Percentiles rank a stretch among this genome's conserved stretches.
Evolutionary conservation across 2,329 filamentous ascomycete genomes (phyloP).

Genomic region (Talaromyces piceae): DNA sequence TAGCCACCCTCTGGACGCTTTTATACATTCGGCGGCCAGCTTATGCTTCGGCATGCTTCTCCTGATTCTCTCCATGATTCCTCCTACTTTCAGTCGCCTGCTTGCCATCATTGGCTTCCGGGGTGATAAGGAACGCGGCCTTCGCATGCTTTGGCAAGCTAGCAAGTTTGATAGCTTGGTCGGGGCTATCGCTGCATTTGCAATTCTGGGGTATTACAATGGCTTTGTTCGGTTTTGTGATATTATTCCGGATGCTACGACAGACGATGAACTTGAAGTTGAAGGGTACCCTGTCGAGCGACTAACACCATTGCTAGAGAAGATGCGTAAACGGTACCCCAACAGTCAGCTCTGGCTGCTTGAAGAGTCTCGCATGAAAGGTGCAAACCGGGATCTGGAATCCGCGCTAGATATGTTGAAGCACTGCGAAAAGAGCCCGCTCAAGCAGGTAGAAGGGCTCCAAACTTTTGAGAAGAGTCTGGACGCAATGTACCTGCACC

Average conservation of each 20-base stretch:
- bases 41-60: constrained; percentile 85
- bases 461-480: constrained; percentile 79
- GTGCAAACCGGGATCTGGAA: constrained; percentile 58
- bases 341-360: constrained; percentile 78
- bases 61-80: constrained; percentile 84
- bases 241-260: constrained; percentile 57
- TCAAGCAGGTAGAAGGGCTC: constrained; percentile 83
- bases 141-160: constrained; percentile 84
- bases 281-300: constrained; percentile 65
- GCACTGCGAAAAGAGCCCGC: constrained; percentile 55
- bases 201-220: constrained; percentile 81
- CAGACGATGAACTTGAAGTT: constrained; percentile 46
- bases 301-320: constrained; percentile 58
- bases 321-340: constrained; percentile 73
- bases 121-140: constrained; percentile 74
- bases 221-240: constrained; percentile 79
- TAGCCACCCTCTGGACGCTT: constrained; percentile 70
- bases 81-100: constrained; percentile 79
- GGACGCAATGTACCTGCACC: constrained; percentile 68
- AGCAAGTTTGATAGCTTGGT: constrained; percentile 82
- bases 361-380: constrained; percentile 74
- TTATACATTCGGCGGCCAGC: constrained; percentile 80
- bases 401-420: constrained; percentile 60
- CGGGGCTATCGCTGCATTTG: constrained; percentile 78
- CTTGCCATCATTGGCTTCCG: constrained; percentile 84